Percentiles rank a stretch among this genome's conserved stretches.
Conservation (phyloP, 352 stramenopile genomes). For the Phytophthora cryptogea region DNA sequence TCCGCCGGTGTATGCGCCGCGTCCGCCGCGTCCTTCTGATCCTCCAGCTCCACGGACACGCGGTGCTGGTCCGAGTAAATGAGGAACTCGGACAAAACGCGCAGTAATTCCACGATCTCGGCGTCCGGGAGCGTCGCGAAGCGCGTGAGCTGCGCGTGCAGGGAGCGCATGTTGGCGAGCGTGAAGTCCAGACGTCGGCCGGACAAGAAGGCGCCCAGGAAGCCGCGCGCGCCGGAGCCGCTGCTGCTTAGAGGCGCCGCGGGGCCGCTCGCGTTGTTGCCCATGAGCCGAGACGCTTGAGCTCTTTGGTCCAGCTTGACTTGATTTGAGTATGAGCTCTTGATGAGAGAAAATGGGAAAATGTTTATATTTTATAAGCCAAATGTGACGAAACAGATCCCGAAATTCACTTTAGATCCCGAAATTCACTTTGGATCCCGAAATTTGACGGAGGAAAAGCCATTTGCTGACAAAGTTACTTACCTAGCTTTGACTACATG, state of each 20-base stretch:
- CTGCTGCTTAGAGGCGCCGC: conserved; percentile 27
- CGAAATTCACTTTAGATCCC: too few relatives aligned
- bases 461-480: background rate
- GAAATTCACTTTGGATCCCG: too few relatives aligned
- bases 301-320: too few relatives aligned
- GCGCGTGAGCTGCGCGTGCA: conserved; percentile 71
- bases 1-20: background rate
- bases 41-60: conserved; percentile 23
- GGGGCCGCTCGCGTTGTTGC: conserved; percentile 37
- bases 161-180: conserved; percentile 69
- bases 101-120: conserved; percentile 83
- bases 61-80: conserved; percentile 89
- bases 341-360: too few relatives aligned
- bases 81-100: conserved; percentile 84
- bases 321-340: too few relatives aligned
- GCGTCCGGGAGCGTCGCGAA: conserved; percentile 62
- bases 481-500: background rate
- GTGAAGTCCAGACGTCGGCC: conserved; percentile 57
- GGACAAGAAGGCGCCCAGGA: conserved; percentile 37
- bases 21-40: conserved; percentile 10
- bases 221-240: conserved; percentile 22
- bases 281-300: conserved; percentile 13
- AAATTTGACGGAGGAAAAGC: too few relatives aligned
- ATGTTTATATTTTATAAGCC: too few relatives aligned
- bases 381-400: too few relatives aligned